Base-by-base conservation (phyloP, 331 rosid genomes). In the Ulmus americana region DNA sequence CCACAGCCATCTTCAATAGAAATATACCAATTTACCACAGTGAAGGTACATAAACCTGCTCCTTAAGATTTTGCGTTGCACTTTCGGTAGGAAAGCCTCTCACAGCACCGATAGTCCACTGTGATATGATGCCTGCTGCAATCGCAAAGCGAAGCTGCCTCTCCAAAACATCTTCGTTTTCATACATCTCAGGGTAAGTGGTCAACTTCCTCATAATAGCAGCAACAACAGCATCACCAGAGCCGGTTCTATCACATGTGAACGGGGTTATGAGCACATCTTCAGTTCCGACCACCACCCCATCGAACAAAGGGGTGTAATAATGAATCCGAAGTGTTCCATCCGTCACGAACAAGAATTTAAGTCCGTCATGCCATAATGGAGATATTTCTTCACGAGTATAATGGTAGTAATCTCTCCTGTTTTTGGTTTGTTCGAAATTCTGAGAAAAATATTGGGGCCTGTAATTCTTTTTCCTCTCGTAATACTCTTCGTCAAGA, bases 221-320 rank as follows among this genome's bases (percentile, higher is more conserved):
- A 55, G 97, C 99, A 55, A 94, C 99, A 55, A 94, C 72, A 0
- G 99, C 99, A 53, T 94, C 99, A 2, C 99, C 96, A 2, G 99
- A 90, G 13, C 97, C 97, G 8, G 96, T 94, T 64, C 99, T 81
- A 70, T 90, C 99, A 14, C 96, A 94, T 3, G 99, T 94, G 79
- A 72, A 87, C 0, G 99, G 99, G 43, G 97, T 90, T 74, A 94
- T 78, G 60, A 94, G 95, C 40, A 90, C 99, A 70, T 94, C 97
- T 75, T 94, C 99, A 1, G 96, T 94, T 54, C 97, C 97, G 44
- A 87, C 67, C 67, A 87, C 95, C 55, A 71, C 79, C 6, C 97
- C 95, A 35, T 94, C 82, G 48, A 85, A 90, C 1, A 73, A 61
- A 69, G 97, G 91, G 65, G 92, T 63, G 64, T 94, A 94, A 68